phyloP scores from a whole-genome alignment of 1,284 basidiomycete genomes.

The Gastroboletus turbinatus region DNA sequence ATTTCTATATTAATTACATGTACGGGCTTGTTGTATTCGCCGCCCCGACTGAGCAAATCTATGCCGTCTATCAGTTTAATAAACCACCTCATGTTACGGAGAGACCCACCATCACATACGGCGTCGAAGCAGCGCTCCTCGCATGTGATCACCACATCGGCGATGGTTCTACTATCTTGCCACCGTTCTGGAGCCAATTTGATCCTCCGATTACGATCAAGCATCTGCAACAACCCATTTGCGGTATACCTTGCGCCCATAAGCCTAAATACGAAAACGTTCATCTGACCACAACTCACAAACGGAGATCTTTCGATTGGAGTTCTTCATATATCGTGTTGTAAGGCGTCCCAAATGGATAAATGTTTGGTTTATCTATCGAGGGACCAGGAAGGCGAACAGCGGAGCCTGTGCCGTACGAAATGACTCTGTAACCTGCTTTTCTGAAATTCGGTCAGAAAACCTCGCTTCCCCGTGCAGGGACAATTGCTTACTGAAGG shows the following conservation, averaged over 20 bases:
- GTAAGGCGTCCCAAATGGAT: constrained; percentile 97
- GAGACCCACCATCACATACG: constrained; percentile 87
- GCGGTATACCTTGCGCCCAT: constrained; percentile 74
- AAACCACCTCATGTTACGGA: constrained; percentile 10
- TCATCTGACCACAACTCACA: constrained; percentile 54
- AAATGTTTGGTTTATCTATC: constrained; percentile 98
- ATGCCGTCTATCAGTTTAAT: constrained; percentile 14
- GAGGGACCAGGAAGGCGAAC: constrained; percentile 95
- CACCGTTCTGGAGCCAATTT: constrained; percentile 95
- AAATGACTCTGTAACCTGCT: constrained; percentile 89
- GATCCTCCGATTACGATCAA: constrained; percentile 92
- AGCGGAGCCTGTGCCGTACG: constrained; percentile 94
- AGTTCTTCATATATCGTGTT: constrained; percentile 95
- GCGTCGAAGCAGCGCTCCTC: constrained; percentile 99
- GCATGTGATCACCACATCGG: constrained; percentile 97
- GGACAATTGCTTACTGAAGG: constrained; percentile 63
- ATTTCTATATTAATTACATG: constrained; percentile 99
- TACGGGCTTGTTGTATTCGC: constrained; percentile 91
- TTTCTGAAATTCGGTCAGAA: constrained; percentile 48
- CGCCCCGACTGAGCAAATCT: constrained; percentile 89
- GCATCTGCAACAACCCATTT: constrained; percentile 96
- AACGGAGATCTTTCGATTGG: constrained; percentile 77
- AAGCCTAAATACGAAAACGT: constrained; percentile 8
- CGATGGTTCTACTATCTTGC: constrained; percentile 87
- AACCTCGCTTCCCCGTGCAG: neutral